A percentile compares a stretch with the other conserved stretches of the same genome.
Conservation (phyloP, 345 rosid genomes). For the Stellera chamaejasme region DNA sequence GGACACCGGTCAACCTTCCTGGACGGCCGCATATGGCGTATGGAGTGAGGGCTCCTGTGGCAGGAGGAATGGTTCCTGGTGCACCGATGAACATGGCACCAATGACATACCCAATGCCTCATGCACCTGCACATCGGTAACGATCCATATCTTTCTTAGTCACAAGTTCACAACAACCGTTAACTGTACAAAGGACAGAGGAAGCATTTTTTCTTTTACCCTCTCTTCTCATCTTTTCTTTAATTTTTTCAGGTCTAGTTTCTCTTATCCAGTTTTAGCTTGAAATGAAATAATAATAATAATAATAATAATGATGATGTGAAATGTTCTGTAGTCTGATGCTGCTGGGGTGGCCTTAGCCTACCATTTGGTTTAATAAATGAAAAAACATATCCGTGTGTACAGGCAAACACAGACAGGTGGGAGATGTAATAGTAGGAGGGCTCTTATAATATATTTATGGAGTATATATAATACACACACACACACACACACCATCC, state of each 20-base stretch:
- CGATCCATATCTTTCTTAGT: conserved; percentile 12
- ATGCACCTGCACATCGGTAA: conserved; percentile 68
- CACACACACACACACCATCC: too few relatives aligned
- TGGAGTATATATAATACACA: too few relatives aligned
- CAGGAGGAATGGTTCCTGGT: conserved; percentile 63
- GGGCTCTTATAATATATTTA: too few relatives aligned
- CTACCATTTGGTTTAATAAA: conserved; percentile 32
- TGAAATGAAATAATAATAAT: conserved; percentile 23
- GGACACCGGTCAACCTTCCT: conserved; percentile 85
- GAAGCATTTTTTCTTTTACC: conserved; percentile 5
- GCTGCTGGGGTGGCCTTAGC: not conserved
- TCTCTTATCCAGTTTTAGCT: conserved; percentile 22
- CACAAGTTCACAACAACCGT: conserved; percentile 7
- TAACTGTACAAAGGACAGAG: conserved; percentile 43
- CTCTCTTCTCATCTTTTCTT: conserved; percentile 6
- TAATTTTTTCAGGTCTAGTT: conserved; percentile 11
- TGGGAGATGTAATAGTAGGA: conserved; percentile 22
- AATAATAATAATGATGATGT: not conserved
- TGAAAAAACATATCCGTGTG: conserved; percentile 23
- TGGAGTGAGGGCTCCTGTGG: conserved; percentile 62
- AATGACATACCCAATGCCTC: conserved; percentile 67
- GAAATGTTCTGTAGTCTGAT: conserved; percentile 19
- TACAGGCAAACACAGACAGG: conserved; percentile 24
- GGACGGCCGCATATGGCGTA: conserved; percentile 63
- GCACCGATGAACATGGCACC: conserved; percentile 73